Evolutionary conservation across 768 basidiomycete genomes (phyloP).

Genomic region (Chalciporus pseudorubinellus): DNA sequence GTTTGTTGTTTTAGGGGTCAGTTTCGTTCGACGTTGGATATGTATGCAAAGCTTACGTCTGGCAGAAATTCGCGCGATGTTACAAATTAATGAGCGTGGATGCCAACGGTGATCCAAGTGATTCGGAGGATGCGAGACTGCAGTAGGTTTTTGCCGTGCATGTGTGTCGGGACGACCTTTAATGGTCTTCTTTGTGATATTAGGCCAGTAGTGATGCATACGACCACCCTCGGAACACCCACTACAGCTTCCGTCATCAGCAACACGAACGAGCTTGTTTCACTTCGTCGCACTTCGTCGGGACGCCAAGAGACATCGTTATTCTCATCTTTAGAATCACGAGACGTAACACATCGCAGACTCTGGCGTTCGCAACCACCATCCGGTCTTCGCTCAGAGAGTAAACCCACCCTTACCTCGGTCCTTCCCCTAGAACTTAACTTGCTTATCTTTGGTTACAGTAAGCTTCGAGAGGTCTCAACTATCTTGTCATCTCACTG

Average conservation of each 20-base stretch:
- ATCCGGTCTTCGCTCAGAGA: constrained; percentile 1
- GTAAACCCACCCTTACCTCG: constrained; percentile 30
- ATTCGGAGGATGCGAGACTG: constrained; percentile 10
- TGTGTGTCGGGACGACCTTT: constrained; percentile 4
- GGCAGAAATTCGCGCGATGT: constrained; percentile 18
- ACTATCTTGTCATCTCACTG: not conserved
- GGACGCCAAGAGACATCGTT: constrained; percentile 20
- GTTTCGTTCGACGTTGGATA: not conserved
- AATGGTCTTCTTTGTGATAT: not conserved
- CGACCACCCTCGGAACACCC: constrained; percentile 10
- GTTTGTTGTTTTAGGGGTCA: constrained; percentile 26
- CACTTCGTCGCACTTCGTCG: constrained; percentile 18
- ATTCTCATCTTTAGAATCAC: constrained; percentile 7
- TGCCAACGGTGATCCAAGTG: constrained; percentile 6
- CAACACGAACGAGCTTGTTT: constrained; percentile 14
- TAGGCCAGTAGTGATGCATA: constrained; percentile 10
- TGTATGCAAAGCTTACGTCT: constrained; percentile 3
- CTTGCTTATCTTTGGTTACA: constrained; percentile 59
- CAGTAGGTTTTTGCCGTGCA: constrained; percentile 15
- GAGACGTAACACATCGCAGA: constrained; percentile 6
- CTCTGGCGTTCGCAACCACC: constrained; percentile 22
- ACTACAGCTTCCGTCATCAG: constrained; percentile 7
- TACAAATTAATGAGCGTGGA: constrained; percentile 16
- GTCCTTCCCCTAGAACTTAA: constrained; percentile 58
- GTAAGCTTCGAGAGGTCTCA: constrained; percentile 36